phyloP scores from a whole-genome alignment of 1,284 basidiomycete genomes.

The Thelephora terrestris region DNA sequence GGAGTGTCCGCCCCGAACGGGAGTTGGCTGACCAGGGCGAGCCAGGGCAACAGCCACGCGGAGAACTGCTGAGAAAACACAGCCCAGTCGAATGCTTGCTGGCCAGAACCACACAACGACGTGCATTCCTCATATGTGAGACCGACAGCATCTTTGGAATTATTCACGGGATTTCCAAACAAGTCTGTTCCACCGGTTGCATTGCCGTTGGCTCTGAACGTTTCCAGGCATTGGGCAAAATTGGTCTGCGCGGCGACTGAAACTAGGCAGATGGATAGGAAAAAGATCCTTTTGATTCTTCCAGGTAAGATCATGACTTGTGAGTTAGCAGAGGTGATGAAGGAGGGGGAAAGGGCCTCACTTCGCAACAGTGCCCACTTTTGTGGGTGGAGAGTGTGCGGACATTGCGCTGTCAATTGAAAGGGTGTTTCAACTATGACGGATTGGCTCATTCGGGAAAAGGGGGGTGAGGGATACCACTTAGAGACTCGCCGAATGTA shows the following conservation, averaged over 20 bases:
- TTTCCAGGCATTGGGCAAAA: neutral
- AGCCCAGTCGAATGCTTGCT: constrained; percentile 26
- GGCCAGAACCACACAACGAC: constrained; percentile 1
- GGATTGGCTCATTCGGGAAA: too few species aligned
- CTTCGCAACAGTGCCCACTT: too few species aligned
- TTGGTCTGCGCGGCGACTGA: neutral
- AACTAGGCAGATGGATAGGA: neutral
- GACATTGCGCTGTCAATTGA: too few species aligned
- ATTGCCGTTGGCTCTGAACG: neutral
- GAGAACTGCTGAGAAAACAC: constrained; percentile 30
- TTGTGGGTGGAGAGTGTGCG: too few species aligned
- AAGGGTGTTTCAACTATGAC: too few species aligned
- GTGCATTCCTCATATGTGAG: constrained; percentile 23
- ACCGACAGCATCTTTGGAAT: constrained; percentile 10
- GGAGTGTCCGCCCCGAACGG: constrained; percentile 26
- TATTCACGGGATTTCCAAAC: neutral
- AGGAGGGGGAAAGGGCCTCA: too few species aligned
- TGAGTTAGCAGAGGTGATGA: too few species aligned
- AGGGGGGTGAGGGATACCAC: too few species aligned
- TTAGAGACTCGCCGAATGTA: too few species aligned
- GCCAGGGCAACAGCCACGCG: constrained; percentile 35
- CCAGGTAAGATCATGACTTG: too few species aligned
- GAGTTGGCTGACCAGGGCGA: constrained; percentile 33
- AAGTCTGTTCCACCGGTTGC: constrained; percentile 4
- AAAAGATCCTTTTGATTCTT: too few species aligned